Conservation (phyloP, 2,329 filamentous ascomycete genomes). For the Exophiala spinifera region DNA sequence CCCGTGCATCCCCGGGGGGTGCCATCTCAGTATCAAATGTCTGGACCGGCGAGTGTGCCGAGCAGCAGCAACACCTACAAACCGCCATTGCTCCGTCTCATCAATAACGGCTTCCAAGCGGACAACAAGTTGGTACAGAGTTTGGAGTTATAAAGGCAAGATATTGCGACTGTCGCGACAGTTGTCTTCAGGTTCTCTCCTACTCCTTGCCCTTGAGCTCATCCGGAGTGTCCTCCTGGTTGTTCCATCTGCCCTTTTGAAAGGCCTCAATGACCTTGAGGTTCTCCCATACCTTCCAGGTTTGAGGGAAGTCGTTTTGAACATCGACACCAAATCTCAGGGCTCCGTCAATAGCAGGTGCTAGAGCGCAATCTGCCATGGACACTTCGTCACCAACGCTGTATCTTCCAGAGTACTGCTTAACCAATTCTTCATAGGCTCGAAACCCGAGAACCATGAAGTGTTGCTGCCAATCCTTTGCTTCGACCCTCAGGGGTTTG, state of each 20-base stretch:
- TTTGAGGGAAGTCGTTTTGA: constrained; percentile 43
- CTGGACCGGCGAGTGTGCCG: no score
- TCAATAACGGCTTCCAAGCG: no score
- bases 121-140: no score
- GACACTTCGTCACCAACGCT: constrained; percentile 57
- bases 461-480: constrained; percentile 51
- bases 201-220: constrained; percentile 37
- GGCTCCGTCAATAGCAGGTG: constrained; percentile 59
- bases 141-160: no score
- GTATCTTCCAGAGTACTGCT: constrained; percentile 45
- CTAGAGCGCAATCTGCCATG: constrained; percentile 57
- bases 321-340: constrained; percentile 55
- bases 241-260: constrained; percentile 51
- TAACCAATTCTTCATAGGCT: constrained; percentile 53
- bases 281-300: constrained; percentile 46
- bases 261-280: constrained; percentile 53
- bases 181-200: background rate
- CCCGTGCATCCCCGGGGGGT: no score
- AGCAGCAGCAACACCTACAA: no score
- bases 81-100: no score
- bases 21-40: no score
- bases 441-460: constrained; percentile 53
- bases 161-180: no score
- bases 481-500: constrained; percentile 42
- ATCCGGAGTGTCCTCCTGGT: constrained; percentile 54